These are phyloP conservation scores for Psilocybe azurescens DNA, from an alignment of 768 basidiomycete genomes.

Conservation along the genomic window DNA sequence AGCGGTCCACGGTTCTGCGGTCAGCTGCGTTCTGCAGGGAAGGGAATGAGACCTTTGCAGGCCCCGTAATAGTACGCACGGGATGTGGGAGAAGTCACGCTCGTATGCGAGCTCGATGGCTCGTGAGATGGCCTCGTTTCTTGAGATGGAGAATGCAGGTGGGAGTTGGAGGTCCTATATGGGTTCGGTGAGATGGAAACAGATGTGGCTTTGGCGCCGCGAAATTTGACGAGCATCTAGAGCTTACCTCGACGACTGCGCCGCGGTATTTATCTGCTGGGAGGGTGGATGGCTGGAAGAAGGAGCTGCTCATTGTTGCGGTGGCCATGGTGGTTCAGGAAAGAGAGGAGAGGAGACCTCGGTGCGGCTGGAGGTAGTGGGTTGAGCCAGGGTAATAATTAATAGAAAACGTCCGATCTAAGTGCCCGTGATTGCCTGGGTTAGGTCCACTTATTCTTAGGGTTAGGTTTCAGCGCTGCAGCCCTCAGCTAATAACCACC, in stretches of 20 bases:
- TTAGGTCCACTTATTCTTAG: not conserved
- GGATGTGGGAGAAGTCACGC: conserved; percentile 92
- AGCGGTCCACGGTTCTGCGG: not conserved
- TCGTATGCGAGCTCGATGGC: conserved; percentile 92
- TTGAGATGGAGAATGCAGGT: conserved; percentile 84
- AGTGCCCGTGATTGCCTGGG: not conserved
- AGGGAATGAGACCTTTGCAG: not conserved
- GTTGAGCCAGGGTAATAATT: conserved; percentile 1
- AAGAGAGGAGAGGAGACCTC: conserved; percentile 10
- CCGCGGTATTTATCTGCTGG: conserved; percentile 73
- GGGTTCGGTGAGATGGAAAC: not conserved
- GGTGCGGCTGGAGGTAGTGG: not conserved
- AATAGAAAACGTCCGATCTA: not conserved
- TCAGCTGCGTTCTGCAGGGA: not conserved
- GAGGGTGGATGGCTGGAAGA: conserved; percentile 17
- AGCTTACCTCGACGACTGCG: conserved; percentile 85
- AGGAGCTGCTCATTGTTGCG: conserved; percentile 23
- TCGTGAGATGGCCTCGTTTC: conserved; percentile 69
- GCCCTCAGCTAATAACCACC: too few relatives aligned
- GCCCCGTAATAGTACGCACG: conserved; percentile 49
- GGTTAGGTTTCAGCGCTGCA: not conserved
- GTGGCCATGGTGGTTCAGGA: conserved; percentile 19
- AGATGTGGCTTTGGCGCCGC: not conserved
- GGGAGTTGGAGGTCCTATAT: conserved; percentile 79
- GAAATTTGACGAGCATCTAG: not conserved